Evolutionary conservation across 192 early-diverging fungal genomes (phyloP), one percentile per base, ranked within the genome.

Genomic region (Backusella morwellensis): DNA sequence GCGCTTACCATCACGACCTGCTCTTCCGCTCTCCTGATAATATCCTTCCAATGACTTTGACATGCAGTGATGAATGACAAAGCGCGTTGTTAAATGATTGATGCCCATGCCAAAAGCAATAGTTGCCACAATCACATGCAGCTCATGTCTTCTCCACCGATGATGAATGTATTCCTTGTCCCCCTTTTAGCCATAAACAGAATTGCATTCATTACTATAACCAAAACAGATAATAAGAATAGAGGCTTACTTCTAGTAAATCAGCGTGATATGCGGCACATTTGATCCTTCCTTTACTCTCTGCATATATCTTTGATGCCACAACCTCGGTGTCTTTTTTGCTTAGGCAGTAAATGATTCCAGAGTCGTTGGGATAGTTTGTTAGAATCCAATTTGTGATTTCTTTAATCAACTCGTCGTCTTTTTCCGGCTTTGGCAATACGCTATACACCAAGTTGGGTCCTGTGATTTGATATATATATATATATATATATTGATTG

Each of bases 141-240:
- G 77, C 36, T 87, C 76, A 59, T 91, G 91, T 8, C 75, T 78
- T 76, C 91, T 92, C 98, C 97, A 98, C 36, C 86, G 86, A 70
- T 89, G 83, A 83, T 99, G 98, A 38, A 96, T 91, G 1, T 88
- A 81, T 29, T 87, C 78, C 14, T 95, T 87, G 70, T 97, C 96
- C 68, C 89, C 90, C 82, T 95, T 77, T 79, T 50, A 29, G 7
- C n/a, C 12, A 77, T 32, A 21, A n/a, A 44, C 15, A 44, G 15
- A 44, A 5, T 17, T 44, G 5, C 1, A 40, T 38, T 0, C 15
- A 17, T 50, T 50, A 19, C 6, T 50, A 6, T 32, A 32, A 32
- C 6, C n/a, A 7, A n/a, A 7, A 50, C 12, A 40, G 11, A 44
- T 68, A 11, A 34, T 17, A 56, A 41, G 19, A 21, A 8, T 6